Base-by-base conservation (phyloP, 139 green algal species). In the Penium margaritaceum region DNA sequence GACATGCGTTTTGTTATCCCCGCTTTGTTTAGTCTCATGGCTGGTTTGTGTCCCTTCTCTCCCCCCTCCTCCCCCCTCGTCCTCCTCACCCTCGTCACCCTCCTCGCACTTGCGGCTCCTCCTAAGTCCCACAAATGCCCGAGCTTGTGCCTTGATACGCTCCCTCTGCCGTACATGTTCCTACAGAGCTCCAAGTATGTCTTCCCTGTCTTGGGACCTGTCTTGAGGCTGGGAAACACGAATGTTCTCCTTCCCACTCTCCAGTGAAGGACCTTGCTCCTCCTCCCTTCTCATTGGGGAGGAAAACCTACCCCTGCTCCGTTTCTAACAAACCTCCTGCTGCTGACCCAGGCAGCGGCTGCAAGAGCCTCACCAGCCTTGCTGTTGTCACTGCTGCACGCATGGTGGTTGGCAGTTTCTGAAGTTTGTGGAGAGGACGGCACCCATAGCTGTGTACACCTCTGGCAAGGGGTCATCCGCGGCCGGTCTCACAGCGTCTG, bases 381-480 rank as follows among this genome's bases (percentile, higher is more conserved):
- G 0, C n/a, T n/a, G 3, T 21, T 21, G 2, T 21, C 46, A 1
- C 24, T 3, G 3, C 46, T 21, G 24, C 46, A 0, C 6, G 44
- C n/a, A 21, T 0, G 19, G 3, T 0, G 9, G 27, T n/a, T n/a
- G 12, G 6, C 81, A 86, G 67, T 88, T 88, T 61, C 69, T 88
- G 24, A 88, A 88, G 74, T 88, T 88, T 61, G 83, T 88, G 17
- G 81, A 86, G 63, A 81, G 83, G 57, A 84, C 72, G 30, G 83
- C 83, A 19, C 83, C 83, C 21, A 80, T 88, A 29, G 90, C 92
- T 0, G 89, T 99, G 3, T 99, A 98, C 86, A 98, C 94, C 54
- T 93, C 87, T 2, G 95, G 95, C 72, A 97, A 97, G 83, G 90
- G 89, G 35, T 96, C 90, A n/a, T 92, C 85, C 24, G 95, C 95